phyloP scores from a whole-genome alignment of 139 green algal species.

The Closterium sp. region DNA sequence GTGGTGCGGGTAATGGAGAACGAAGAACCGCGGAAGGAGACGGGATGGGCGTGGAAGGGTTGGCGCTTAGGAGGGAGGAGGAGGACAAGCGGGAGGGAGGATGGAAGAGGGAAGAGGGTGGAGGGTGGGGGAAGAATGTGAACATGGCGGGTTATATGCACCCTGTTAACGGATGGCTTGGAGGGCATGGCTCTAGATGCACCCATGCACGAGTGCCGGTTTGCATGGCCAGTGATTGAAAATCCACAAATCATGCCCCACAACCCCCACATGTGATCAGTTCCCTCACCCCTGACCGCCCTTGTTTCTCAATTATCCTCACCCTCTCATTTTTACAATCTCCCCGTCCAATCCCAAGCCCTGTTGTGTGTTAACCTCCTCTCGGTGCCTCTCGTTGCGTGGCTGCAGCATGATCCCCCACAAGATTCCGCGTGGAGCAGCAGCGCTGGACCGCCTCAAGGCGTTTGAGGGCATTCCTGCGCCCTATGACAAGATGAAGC shows the following conservation, averaged over 20 bases:
- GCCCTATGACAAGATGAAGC: conserved; percentile 89
- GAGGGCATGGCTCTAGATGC: background rate
- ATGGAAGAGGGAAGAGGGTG: background rate
- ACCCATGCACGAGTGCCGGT: too few species aligned
- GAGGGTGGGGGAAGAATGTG: too few species aligned
- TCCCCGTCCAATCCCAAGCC: too few species aligned
- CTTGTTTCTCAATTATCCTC: background rate
- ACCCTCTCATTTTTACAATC: too few species aligned
- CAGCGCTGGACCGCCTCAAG: conserved; percentile 94
- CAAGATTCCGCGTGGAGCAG: conserved; percentile 90
- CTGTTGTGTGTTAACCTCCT: too few species aligned
- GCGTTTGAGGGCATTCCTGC: conserved; percentile 90
- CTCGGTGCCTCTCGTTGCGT: background rate
- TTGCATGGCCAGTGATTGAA: background rate
- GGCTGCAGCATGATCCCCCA: conserved; percentile 86
- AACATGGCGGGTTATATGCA: background rate
- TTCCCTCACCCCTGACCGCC: background rate
- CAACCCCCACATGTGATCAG: background rate
- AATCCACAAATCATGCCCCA: background rate
- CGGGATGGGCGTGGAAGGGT: background rate
- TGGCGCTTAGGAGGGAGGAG: background rate
- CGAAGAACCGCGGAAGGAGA: background rate
- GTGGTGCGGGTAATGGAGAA: background rate
- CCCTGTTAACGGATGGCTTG: background rate
- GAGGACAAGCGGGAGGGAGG: background rate